Evolutionary conservation across 495 filamentous ascomycete species (phyloP).

Genomic region (Penicillium arizonense): DNA sequence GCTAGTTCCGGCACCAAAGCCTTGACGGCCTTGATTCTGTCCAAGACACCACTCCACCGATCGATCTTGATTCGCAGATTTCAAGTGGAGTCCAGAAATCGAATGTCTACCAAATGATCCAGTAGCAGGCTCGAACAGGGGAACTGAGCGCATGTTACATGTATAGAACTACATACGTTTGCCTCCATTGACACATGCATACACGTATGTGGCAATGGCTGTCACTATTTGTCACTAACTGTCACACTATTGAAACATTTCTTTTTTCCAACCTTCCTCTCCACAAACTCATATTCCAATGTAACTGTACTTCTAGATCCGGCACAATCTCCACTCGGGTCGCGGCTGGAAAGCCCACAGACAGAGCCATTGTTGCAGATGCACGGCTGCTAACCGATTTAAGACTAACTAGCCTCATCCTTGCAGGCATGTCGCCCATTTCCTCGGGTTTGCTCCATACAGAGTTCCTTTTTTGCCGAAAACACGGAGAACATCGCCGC

Average conservation of each 20-base stretch:
- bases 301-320: neutral
- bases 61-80: neutral
- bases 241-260: too few species aligned
- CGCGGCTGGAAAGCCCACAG: neutral
- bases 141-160: too few species aligned
- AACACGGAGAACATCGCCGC: conserved; percentile 10
- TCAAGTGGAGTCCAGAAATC: neutral
- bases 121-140: too few species aligned
- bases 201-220: too few species aligned
- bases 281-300: too few species aligned
- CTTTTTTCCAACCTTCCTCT: too few species aligned
- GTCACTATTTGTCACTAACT: too few species aligned
- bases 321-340: neutral
- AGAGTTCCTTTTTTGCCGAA: neutral
- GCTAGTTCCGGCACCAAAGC: neutral
- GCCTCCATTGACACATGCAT: too few species aligned
- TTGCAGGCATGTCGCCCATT: neutral
- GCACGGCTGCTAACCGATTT: neutral
- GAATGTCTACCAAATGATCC: too few species aligned
- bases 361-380: neutral
- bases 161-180: too few species aligned
- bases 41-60: neutral
- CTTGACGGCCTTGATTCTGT: neutral
- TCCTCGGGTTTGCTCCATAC: neutral
- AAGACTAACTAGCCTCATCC: neutral